Conservation (phyloP, 164 flowering plant genomes). For the Annona squamosa region DNA sequence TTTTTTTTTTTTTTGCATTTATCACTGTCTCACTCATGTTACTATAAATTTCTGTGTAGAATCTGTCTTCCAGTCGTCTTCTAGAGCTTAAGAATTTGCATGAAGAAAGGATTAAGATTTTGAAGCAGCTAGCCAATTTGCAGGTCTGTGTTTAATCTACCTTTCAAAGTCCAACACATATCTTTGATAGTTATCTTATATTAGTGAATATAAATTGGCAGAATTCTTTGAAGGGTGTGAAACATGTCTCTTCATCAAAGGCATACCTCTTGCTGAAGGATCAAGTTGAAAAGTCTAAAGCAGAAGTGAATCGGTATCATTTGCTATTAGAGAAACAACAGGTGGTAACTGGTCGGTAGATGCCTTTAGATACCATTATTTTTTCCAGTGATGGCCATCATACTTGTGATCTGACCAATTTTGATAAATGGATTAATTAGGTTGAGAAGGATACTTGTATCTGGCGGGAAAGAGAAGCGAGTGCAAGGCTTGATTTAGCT, state of each 20-base stretch:
- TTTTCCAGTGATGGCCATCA: slow-evolving; percentile 5
- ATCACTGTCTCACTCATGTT: slow-evolving; percentile 7
- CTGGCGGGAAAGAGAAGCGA: slow-evolving; percentile 75
- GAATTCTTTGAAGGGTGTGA: slow-evolving; percentile 68
- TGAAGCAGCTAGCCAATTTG: slow-evolving; percentile 43
- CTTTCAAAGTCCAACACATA: not conserved
- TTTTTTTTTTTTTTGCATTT: not conserved
- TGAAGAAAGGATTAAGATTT: slow-evolving; percentile 56
- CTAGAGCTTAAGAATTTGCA: slow-evolving; percentile 55
- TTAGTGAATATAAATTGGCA: slow-evolving; percentile 28
- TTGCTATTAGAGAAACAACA: slow-evolving; percentile 70
- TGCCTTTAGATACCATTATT: slow-evolving; percentile 23
- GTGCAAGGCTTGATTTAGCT: slow-evolving; percentile 57
- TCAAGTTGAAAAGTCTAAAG: slow-evolving; percentile 71
- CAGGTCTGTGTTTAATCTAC: slow-evolving; percentile 45
- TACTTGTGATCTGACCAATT: slow-evolving; percentile 15
- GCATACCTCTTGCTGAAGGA: slow-evolving; percentile 45
- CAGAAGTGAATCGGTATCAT: slow-evolving; percentile 54
- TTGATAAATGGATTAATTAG: slow-evolving; percentile 29
- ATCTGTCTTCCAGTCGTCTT: slow-evolving; percentile 48
- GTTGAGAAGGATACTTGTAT: slow-evolving; percentile 63
- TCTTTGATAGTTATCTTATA: not conserved
- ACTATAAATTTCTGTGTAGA: slow-evolving; percentile 33
- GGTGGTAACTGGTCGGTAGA: slow-evolving; percentile 73
- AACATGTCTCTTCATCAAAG: slow-evolving; percentile 51